Evolutionary conservation across 2,329 filamentous ascomycete genomes (phyloP).

Genomic region (Xylariaceae sp.): DNA sequence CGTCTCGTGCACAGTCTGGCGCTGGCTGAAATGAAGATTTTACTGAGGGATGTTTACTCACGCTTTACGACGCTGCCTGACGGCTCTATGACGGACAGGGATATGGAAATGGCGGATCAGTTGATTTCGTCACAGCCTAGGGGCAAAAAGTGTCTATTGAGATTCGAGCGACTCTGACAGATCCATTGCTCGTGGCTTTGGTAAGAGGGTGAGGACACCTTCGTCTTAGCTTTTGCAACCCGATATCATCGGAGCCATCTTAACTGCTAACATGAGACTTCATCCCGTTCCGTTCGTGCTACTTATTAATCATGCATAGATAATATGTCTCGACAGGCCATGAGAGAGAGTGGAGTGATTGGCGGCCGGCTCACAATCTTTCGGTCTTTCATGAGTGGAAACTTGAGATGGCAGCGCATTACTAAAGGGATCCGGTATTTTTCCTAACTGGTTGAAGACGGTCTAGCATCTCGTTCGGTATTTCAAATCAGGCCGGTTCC

Average conservation of each 20-base stretch:
- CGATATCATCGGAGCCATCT: neutral
- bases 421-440: neutral
- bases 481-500: too few species aligned
- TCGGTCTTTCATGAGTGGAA: neutral
- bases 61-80: conserved; percentile 54
- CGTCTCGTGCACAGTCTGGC: conserved; percentile 46
- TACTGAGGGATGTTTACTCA: conserved; percentile 60
- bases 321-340: neutral
- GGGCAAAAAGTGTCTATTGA: conserved; percentile 56
- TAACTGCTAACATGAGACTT: neutral
- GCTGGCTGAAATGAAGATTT: conserved; percentile 62
- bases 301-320: neutral
- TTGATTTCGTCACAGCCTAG: conserved; percentile 61
- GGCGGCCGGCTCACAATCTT: neutral
- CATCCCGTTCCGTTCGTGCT: neutral
- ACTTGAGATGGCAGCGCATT: neutral
- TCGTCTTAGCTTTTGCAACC: neutral
- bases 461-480: too few species aligned
- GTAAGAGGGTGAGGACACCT: neutral
- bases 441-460: too few species aligned
- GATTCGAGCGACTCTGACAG: conserved; percentile 34
- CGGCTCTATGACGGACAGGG: conserved; percentile 47
- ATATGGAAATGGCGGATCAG: conserved; percentile 64
- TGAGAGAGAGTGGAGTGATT: neutral
- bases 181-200: neutral